These are phyloP conservation scores for Rhodocollybia butyracea DNA, from an alignment of 768 basidiomycete genomes.

Conservation along the genomic window DNA sequence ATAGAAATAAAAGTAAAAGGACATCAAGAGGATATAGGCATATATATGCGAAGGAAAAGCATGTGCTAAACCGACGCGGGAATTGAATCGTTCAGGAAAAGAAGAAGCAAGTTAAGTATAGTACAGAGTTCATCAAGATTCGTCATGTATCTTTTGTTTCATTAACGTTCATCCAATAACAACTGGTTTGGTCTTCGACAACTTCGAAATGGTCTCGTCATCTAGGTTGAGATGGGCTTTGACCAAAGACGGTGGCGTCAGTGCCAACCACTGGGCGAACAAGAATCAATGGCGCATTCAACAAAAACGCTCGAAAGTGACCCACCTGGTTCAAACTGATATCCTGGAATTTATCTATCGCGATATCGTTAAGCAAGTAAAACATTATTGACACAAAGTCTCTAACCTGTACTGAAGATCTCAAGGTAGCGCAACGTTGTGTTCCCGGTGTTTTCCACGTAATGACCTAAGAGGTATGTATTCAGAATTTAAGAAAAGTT, in stretches of 20 bases:
- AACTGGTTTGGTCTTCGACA: slow-evolving; percentile 36
- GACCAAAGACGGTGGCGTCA: slow-evolving; percentile 39
- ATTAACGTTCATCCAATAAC: slow-evolving; percentile 26
- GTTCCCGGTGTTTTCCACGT: slow-evolving; percentile 65
- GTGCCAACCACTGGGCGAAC: slow-evolving; percentile 34
- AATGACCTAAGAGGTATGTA: slow-evolving; percentile 43
- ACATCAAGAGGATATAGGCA: no score
- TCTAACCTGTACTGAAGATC: slow-evolving; percentile 52
- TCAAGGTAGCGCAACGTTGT: slow-evolving; percentile 56
- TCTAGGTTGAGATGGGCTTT: slow-evolving; percentile 37
- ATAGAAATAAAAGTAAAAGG: no score
- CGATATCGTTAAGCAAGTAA: not conserved
- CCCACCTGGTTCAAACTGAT: slow-evolving; percentile 22
- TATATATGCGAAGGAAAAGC: no score
- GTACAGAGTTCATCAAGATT: no score
- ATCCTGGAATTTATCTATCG: slow-evolving; percentile 46
- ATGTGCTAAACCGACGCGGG: no score
- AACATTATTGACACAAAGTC: slow-evolving; percentile 9
- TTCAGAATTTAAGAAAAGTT: not conserved
- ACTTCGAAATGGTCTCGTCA: slow-evolving; percentile 26
- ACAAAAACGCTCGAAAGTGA: not conserved
- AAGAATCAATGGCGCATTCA: not conserved
- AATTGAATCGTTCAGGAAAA: no score
- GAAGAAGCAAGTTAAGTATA: no score
- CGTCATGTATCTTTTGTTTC: no score